Conservation (phyloP, 805 yeast species). For the Torulaspora quercuum region DNA sequence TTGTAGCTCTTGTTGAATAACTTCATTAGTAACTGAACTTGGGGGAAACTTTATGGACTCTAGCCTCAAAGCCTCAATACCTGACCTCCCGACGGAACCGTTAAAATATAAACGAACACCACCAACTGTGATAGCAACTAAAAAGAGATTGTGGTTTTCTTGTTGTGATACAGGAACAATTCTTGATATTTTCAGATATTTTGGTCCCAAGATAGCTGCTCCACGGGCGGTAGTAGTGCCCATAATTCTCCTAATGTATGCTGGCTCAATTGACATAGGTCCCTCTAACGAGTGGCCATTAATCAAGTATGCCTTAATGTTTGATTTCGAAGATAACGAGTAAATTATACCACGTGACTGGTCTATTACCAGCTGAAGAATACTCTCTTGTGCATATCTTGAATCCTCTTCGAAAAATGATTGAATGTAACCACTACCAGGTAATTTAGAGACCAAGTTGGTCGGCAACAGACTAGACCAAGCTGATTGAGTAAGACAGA, state of each 20-base stretch:
- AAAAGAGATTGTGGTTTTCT: conserved; percentile 66
- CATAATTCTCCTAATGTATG: conserved; percentile 39
- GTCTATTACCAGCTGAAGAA: conserved; percentile 69
- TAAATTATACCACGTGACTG: conserved; percentile 73
- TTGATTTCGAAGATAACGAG: conserved; percentile 75
- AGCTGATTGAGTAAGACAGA: conserved; percentile 72
- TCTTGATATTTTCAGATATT: conserved; percentile 57
- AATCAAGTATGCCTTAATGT: conserved; percentile 71
- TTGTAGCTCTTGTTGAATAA: conserved; percentile 34
- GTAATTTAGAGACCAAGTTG: conserved; percentile 33
- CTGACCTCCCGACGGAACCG: conserved; percentile 38
- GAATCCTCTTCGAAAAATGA: conserved; percentile 37
- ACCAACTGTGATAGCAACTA: conserved; percentile 74
- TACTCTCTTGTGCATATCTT: conserved; percentile 47
- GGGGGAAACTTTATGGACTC: conserved; percentile 66
- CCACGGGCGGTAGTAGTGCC: conserved; percentile 46
- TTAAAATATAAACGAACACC: conserved; percentile 73
- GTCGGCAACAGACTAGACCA: conserved; percentile 52
- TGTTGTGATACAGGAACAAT: conserved; percentile 40
- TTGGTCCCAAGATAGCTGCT: conserved; percentile 54
- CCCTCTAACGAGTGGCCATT: conserved; percentile 42
- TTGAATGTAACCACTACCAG: conserved; percentile 39
- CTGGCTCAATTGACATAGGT: conserved; percentile 39
- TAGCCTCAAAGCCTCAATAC: conserved; percentile 41
- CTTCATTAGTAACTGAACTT: conserved; percentile 35